These are phyloP conservation scores for Trichosporon inkin DNA, from an alignment of 1,284 basidiomycete genomes.

Conservation along the genomic window DNA sequence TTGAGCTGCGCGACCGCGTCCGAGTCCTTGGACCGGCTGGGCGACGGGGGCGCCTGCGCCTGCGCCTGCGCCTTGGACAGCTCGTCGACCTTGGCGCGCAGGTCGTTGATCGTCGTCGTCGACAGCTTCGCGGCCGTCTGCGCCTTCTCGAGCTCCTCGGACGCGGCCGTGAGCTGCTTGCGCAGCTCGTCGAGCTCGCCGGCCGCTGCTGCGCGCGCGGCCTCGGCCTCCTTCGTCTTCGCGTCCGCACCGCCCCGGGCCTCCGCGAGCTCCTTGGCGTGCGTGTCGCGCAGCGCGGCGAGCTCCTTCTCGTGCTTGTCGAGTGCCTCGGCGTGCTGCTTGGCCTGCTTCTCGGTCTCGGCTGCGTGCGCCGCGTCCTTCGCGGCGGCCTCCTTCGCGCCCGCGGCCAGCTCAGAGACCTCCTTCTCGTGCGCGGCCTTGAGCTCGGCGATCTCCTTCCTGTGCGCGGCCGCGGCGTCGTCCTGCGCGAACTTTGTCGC, in stretches of 20 bases:
- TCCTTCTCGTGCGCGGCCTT: conserved; percentile 23
- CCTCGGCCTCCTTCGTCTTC: conserved; percentile 16
- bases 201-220: neutral
- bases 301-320: conserved; percentile 14
- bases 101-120: conserved; percentile 11
- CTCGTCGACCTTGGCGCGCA: conserved; percentile 15
- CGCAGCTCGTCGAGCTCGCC: conserved; percentile 8
- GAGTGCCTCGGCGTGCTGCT: conserved; percentile 24
- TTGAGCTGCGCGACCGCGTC: conserved; percentile 16
- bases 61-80: conserved; percentile 11
- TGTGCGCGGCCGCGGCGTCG: conserved; percentile 5
- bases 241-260: conserved; percentile 31
- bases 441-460: conserved; percentile 11
- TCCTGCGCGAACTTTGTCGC: conserved; percentile 28
- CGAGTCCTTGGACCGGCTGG: conserved; percentile 4
- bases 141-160: conserved; percentile 11
- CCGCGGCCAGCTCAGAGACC: conserved; percentile 15
- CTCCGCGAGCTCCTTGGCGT: conserved; percentile 19
- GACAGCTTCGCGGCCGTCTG: conserved; percentile 1
- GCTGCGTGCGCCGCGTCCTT: conserved; percentile 22
- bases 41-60: conserved; percentile 5
- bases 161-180: neutral
- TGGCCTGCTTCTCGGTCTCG: conserved; percentile 29
- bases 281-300: conserved; percentile 18
- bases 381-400: conserved; percentile 20